Evolutionary conservation across 2,329 filamentous ascomycete genomes (phyloP), one percentile per base, ranked within the genome.

Genomic region (Annulohypoxylon truncatum): DNA sequence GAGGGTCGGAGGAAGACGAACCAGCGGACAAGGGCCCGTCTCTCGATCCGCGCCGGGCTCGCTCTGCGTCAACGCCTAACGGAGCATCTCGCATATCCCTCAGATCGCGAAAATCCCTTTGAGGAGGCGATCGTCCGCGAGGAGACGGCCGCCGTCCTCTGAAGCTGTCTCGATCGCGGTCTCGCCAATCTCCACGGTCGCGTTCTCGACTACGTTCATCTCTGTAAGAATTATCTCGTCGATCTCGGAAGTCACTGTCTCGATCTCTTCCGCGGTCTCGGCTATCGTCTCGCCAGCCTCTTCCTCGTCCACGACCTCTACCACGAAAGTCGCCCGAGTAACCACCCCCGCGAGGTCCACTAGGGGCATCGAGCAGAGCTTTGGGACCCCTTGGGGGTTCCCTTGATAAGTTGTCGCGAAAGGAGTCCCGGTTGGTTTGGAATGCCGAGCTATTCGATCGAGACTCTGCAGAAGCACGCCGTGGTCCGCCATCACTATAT

Each of bases 351-450:
- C 92, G 86, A 12, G 89, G 90, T 28, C 89, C 89, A 68, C 85
- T 87, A n/a, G 88, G 86, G 28, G 87, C 81, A 66, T 95, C 92
- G 64, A 91, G 86, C 61, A 94, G 82, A 3, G 92, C 92, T 78
- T 94, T 93, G 9, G 94, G 93, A 0, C 92, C 94, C 60, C 93
- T 87, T 2, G 94, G 94, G 1, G 92, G 90, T 68, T 96, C 92
- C 70, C 90, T 85, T 10, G 85, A 77, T 76, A 85, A 69, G 71
- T 84, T 76, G 72, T 89, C 86, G 58, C 84, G 83, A 67, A 89
- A 89, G 10, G 74, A 77, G 70, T 90, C 87, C 70, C 89, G 84
- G 71, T 84, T 86, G 1, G 85, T 79, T 70, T 85, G 86, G 66
- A 92, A 92, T n/a, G 83, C 80, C 26, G 85, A 83, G 60, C 83